phyloP scores from a whole-genome alignment of 129 eudicot genomes.

The Chrysanthemum makinoi region DNA sequence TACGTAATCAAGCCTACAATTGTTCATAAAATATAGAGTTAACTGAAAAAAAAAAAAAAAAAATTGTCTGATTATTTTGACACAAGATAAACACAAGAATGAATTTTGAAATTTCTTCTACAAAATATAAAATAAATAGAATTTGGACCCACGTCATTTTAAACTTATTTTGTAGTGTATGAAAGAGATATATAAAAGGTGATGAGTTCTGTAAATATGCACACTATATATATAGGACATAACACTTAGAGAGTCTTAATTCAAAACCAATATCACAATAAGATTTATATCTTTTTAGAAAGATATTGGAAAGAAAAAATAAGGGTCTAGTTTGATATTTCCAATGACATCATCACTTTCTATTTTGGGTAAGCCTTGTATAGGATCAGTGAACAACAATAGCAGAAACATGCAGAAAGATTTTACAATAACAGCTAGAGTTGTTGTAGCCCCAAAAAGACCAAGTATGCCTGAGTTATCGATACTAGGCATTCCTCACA shows the following conservation, averaged over 20 bases:
- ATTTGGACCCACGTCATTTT: background rate
- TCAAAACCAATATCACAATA: no score
- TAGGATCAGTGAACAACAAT: conserved; percentile 26
- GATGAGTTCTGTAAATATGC: conserved; percentile 15
- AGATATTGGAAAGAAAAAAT: conserved; percentile 9
- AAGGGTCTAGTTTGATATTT: conserved; percentile 2
- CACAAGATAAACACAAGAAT: no score
- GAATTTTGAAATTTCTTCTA: background rate
- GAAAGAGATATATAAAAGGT: conserved; percentile 14
- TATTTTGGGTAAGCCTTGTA: conserved; percentile 31
- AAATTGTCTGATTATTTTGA: no score
- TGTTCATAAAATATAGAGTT: background rate
- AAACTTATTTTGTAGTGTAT: background rate
- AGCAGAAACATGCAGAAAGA: conserved; percentile 22
- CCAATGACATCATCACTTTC: conserved; percentile 50
- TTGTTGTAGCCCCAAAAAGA: conserved; percentile 52
- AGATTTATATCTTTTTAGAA: background rate
- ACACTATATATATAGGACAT: conserved; percentile 13
- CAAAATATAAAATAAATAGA: background rate
- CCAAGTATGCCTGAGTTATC: conserved; percentile 42
- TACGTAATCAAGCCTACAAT: background rate
- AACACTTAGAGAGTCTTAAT: conserved; percentile 16
- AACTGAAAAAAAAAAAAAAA: no score
- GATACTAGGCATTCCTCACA: conserved; percentile 46
- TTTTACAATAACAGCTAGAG: conserved; percentile 24